Percentiles rank a stretch among this genome's conserved stretches.
These are phyloP conservation scores for Hibiscus tridactylites DNA, from an alignment of 345 rosid species.

Conservation along the genomic window DNA sequence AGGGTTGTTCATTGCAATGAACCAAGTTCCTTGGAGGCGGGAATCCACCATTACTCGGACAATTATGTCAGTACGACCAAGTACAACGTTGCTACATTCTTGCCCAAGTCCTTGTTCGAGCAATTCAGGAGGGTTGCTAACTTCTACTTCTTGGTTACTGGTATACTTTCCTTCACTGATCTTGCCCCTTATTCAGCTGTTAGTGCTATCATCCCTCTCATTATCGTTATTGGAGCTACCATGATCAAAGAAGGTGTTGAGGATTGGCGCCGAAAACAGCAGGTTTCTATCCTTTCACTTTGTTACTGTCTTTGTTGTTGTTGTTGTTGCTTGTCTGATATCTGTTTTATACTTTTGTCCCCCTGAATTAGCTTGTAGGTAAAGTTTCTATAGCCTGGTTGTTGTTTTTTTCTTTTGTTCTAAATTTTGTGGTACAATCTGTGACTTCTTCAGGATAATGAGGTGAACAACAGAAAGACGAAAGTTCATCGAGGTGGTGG, in stretches of 20 bases:
- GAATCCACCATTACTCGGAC: slow-evolving; percentile 31
- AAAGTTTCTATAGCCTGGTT: too few relatives aligned
- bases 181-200: slow-evolving; percentile 69
- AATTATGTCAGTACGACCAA: slow-evolving; percentile 76
- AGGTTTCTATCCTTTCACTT: slow-evolving; percentile 33
- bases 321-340: background rate
- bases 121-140: slow-evolving; percentile 96
- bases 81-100: slow-evolving; percentile 65
- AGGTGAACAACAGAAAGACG: slow-evolving; percentile 73
- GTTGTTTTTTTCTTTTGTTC: background rate
- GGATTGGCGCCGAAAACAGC: slow-evolving; percentile 73
- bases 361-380: too few relatives aligned
- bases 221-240: slow-evolving; percentile 66
- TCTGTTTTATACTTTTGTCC: too few relatives aligned
- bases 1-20: slow-evolving; percentile 76
- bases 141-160: slow-evolving; percentile 70
- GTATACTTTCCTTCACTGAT: slow-evolving; percentile 60
- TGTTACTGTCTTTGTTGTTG: background rate
- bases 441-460: slow-evolving; percentile 47
- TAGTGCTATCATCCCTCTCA: slow-evolving; percentile 65
- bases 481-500: slow-evolving; percentile 52
- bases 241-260: slow-evolving; percentile 90
- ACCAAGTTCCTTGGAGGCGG: slow-evolving; percentile 57
- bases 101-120: slow-evolving; percentile 92
- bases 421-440: background rate